Percentiles rank a stretch among this genome's conserved stretches.
Conservation (phyloP, 169 alveolate species). For the Plasmodium chabaudi region DNA sequence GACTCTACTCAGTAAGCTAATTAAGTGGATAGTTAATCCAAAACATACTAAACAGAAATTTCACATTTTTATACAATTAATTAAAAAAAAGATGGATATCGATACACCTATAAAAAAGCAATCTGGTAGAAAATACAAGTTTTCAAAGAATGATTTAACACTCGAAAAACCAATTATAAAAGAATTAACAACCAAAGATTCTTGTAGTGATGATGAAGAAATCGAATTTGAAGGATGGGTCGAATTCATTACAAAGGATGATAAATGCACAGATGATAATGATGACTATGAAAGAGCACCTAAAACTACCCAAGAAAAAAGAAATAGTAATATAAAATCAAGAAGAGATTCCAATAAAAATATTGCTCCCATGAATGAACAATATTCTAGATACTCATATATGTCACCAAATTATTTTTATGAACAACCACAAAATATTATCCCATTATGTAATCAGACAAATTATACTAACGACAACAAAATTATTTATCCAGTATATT, state of each 20-base stretch:
- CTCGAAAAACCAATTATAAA: slow-evolving; percentile 23
- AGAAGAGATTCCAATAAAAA: slow-evolving; percentile 9
- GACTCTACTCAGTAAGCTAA: too few species aligned
- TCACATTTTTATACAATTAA: too few species aligned
- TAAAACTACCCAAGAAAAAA: not conserved
- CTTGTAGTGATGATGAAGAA: slow-evolving; percentile 61
- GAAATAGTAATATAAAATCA: not conserved
- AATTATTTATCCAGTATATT: not conserved
- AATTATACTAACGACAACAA: slow-evolving; percentile 7
- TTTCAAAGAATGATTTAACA: slow-evolving; percentile 40
- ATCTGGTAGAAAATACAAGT: slow-evolving; percentile 31
- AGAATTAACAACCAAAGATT: slow-evolving; percentile 8
- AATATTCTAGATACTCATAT: slow-evolving; percentile 19
- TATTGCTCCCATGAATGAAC: not conserved
- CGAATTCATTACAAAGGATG: slow-evolving; percentile 60
- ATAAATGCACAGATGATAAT: slow-evolving; percentile 8
- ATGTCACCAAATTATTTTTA: slow-evolving; percentile 6
- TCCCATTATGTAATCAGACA: not conserved
- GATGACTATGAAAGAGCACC: not conserved
- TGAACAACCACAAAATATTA: slow-evolving; percentile 10
- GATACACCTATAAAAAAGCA: slow-evolving; percentile 12
- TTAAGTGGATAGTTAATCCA: too few species aligned
- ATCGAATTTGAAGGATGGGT: slow-evolving; percentile 76
- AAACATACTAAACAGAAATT: too few species aligned
- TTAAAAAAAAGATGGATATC: slow-evolving; percentile 1